These are phyloP conservation scores for Scutellaria minor DNA, from an alignment of 257 asterid species.

Conservation along the genomic window DNA sequence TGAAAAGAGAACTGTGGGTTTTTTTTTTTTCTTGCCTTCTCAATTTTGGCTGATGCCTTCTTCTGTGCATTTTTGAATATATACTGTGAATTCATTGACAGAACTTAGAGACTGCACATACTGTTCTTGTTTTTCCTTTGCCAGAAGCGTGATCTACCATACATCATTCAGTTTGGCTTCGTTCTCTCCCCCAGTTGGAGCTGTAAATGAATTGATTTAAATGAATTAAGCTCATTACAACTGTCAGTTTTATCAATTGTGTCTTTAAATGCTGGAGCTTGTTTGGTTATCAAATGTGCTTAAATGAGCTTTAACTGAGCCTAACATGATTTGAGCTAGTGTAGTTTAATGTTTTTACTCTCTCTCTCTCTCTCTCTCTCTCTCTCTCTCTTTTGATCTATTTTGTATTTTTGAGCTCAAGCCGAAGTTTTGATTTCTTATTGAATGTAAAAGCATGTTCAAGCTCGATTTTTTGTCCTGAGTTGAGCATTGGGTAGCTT, in stretches of 20 bases:
- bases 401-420: background rate
- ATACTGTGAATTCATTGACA: background rate
- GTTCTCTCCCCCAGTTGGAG: background rate
- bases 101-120: background rate
- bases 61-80: background rate
- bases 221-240: background rate
- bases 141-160: background rate
- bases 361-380: background rate
- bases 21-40: background rate
- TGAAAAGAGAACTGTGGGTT: background rate
- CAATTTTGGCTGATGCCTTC: background rate
- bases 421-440: background rate
- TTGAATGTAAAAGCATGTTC: background rate
- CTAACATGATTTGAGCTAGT: background rate
- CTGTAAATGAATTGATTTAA: background rate
- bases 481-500: background rate
- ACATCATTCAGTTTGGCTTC: background rate
- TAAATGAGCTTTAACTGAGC: background rate
- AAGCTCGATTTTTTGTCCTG: background rate
- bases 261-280: background rate
- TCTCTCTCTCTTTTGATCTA: background rate
- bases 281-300: background rate
- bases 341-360: background rate
- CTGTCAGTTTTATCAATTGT: background rate
- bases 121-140: conserved; percentile 5